These are phyloP conservation scores for Arthrobotrys entomopaga DNA, from an alignment of 2,329 filamentous ascomycete species.

Conservation along the genomic window DNA sequence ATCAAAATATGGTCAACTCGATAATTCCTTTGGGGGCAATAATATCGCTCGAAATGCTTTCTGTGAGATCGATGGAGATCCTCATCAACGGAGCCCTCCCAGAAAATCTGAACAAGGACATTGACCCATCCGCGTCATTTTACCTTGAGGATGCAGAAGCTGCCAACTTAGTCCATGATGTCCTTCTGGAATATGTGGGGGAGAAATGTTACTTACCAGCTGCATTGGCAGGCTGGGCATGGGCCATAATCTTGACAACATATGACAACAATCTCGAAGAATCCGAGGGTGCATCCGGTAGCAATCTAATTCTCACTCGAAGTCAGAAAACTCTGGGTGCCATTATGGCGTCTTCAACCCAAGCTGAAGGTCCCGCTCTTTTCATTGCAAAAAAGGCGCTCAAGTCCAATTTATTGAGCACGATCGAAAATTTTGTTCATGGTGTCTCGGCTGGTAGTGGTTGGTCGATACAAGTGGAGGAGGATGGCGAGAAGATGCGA, in stretches of 20 bases:
- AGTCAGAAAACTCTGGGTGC: constrained; percentile 52
- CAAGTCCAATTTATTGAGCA: constrained; percentile 55
- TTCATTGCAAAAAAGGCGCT: constrained; percentile 54
- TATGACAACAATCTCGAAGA: constrained; percentile 37
- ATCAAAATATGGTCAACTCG: constrained; percentile 55
- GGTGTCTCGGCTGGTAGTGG: constrained; percentile 51
- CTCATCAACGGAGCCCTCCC: constrained; percentile 47
- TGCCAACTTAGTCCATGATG: constrained; percentile 53
- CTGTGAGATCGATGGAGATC: constrained; percentile 54
- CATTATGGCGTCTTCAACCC: constrained; percentile 52
- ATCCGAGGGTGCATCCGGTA: constrained; percentile 9
- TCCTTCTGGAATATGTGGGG: constrained; percentile 56
- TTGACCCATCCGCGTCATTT: constrained; percentile 51
- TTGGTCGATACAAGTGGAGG: constrained; percentile 58
- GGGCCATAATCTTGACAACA: constrained; percentile 56
- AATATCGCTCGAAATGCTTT: constrained; percentile 58
- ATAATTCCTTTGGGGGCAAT: constrained; percentile 56
- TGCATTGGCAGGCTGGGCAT: constrained; percentile 56
- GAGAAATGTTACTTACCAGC: constrained; percentile 46
- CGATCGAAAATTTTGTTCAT: constrained; percentile 55
- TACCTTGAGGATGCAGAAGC: constrained; percentile 54
- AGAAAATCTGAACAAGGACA: constrained; percentile 44
- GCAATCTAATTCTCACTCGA: constrained; percentile 46
- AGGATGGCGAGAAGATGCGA: constrained; percentile 61
- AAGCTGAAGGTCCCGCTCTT: constrained; percentile 53